A percentile compares a stretch with the other conserved stretches of the same genome.
Evolutionary conservation across 257 asterid species (phyloP).

Genomic region (Leptodermis oblonga): DNA sequence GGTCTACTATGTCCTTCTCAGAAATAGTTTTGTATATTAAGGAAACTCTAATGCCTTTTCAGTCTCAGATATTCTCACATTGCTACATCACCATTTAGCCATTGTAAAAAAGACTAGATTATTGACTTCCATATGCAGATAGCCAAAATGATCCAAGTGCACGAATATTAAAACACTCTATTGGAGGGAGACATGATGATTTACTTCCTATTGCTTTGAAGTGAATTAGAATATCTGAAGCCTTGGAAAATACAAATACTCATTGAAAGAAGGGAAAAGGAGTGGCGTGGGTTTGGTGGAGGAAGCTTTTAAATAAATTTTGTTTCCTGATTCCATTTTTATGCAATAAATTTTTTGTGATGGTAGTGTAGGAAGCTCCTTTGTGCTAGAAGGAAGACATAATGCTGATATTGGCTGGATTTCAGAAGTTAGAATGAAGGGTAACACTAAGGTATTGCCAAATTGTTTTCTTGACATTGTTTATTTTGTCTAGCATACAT

Average conservation of each 20-base stretch:
- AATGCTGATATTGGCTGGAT: conserved; percentile 89
- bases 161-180: background rate
- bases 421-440: conserved; percentile 51
- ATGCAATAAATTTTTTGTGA: conserved; percentile 18
- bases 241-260: background rate
- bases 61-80: background rate
- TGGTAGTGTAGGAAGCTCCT: conserved; percentile 63
- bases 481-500: background rate
- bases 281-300: background rate
- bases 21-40: background rate
- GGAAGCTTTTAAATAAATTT: background rate
- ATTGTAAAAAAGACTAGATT: background rate
- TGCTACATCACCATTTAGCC: background rate
- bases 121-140: background rate
- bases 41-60: background rate
- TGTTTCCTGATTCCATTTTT: conserved; percentile 10
- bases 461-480: background rate
- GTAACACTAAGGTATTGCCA: conserved; percentile 56
- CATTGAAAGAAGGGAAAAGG: background rate
- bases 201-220: background rate
- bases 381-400: conserved; percentile 87
- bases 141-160: background rate
- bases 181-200: background rate
- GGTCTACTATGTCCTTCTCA: background rate
- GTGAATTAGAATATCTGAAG: background rate